Evolutionary conservation across 2,329 filamentous ascomycete species (phyloP), one percentile per base, ranked within the genome.

Genomic region (Drechslera avenae): DNA sequence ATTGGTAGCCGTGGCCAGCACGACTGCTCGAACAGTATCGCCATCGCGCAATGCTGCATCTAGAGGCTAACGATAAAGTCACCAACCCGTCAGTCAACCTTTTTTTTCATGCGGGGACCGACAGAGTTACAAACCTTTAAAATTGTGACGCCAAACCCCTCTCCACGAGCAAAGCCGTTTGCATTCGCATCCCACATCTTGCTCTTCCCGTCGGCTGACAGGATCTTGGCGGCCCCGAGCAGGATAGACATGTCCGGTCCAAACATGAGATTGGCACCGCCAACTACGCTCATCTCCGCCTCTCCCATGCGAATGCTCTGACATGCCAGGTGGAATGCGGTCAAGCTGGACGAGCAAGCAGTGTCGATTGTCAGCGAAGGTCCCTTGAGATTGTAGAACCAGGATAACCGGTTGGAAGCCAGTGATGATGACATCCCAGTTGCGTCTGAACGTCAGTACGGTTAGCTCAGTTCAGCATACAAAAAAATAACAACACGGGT

Each of bases 261-360:
- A 9, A 60, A 45, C n/a, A 77, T 70, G 3, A 77, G 52, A 35
- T 71, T 76, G 2, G 64, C 63, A 2, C 75, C 74, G 12, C 65
- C 71, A 5, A 76, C 74, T 7, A 78, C 21, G 5, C 74, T 73
- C 40, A 61, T 56, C 2, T 45, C 39, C 31, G 59, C 60, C 5
- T 72, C 63, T 2, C 70, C 64, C 10, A 31, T 41, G 5, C 39
- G 57, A 5, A 67, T 47, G 5, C 56, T 66, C n/a, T 66, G 62
- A 34, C 54, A 54, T 8, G 58, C 63, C 2, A 50, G 42, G 33
- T 67, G 52, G 9, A 66, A 23, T 2, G 49, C 58, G 2, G 56
- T 48, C 5, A 64, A 33, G 10, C 50, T 57, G 2, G 46, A 50
- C 1, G 64, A 64, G 13, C 65, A 68, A 1, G 54, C 64, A 2